phyloP scores from a whole-genome alignment of 345 rosid genomes.

The Salix purpurea region DNA sequence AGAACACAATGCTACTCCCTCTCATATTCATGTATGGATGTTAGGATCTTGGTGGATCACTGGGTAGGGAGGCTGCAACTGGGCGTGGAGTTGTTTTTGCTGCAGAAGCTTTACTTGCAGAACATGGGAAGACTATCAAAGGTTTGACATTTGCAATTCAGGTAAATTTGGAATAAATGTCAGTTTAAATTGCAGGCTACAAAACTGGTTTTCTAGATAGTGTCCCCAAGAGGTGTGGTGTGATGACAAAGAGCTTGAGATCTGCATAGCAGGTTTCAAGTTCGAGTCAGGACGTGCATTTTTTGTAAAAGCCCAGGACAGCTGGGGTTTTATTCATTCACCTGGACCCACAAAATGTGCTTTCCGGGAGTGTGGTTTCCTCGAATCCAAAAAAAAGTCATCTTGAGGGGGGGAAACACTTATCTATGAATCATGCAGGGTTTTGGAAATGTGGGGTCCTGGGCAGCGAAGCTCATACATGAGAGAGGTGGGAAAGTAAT shows the following conservation, averaged over 20 bases:
- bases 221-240: not conserved
- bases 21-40: constrained; percentile 3
- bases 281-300: no score
- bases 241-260: no score
- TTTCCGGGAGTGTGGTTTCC: no score
- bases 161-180: constrained; percentile 34
- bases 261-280: no score
- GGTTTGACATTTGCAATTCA: constrained; percentile 87
- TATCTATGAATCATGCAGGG: constrained; percentile 43
- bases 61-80: constrained; percentile 98
- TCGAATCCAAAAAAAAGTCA: not conserved
- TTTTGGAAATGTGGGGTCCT: constrained; percentile 94
- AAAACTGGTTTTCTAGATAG: not conserved
- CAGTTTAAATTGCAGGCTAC: not conserved
- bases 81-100: constrained; percentile 93
- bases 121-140: constrained; percentile 67
- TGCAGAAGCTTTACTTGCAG: constrained; percentile 87
- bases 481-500: constrained; percentile 90
- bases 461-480: constrained; percentile 84
- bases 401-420: not conserved
- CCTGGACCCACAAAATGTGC: no score
- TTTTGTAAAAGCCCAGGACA: no score
- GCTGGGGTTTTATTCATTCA: no score
- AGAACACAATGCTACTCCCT: not conserved
- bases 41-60: constrained; percentile 98